phyloP scores from a whole-genome alignment of 768 basidiomycete genomes.

The Trametes sanguinea region DNA sequence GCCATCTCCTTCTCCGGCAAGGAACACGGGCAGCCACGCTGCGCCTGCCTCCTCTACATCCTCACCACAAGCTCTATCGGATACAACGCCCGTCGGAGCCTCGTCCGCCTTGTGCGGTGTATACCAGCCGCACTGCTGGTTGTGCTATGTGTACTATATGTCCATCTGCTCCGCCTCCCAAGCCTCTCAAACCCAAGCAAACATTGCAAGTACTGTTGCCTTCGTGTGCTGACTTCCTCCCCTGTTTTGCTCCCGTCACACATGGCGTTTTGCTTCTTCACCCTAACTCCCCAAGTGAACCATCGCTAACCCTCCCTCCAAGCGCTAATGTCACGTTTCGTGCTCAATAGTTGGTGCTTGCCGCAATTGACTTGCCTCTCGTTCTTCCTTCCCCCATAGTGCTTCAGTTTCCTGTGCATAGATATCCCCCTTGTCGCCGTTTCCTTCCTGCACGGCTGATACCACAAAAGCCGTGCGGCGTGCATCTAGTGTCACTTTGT shows the following conservation, averaged over 20 bases:
- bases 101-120: constrained; percentile 15
- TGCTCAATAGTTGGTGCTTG: background rate
- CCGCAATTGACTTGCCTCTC: constrained; percentile 4
- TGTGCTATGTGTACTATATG: constrained; percentile 24
- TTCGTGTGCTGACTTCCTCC: constrained; percentile 5
- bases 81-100: constrained; percentile 1
- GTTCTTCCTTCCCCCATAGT: background rate
- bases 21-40: background rate
- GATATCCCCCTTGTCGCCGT: background rate
- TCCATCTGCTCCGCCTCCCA: background rate
- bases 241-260: background rate
- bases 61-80: background rate
- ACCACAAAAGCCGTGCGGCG: background rate
- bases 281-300: background rate
- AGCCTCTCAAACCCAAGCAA: background rate
- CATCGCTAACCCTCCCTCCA: constrained; percentile 3
- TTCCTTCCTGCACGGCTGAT: background rate
- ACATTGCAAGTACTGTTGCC: background rate
- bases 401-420: background rate
- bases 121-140: constrained; percentile 21
- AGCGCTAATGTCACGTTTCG: constrained; percentile 8
- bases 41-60: background rate
- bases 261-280: constrained; percentile 2
- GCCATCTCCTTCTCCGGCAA: background rate
- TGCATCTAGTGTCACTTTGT: background rate